phyloP scores from a whole-genome alignment of 1,284 basidiomycete genomes.

The Sporisorium iseilematis-ciliati region DNA sequence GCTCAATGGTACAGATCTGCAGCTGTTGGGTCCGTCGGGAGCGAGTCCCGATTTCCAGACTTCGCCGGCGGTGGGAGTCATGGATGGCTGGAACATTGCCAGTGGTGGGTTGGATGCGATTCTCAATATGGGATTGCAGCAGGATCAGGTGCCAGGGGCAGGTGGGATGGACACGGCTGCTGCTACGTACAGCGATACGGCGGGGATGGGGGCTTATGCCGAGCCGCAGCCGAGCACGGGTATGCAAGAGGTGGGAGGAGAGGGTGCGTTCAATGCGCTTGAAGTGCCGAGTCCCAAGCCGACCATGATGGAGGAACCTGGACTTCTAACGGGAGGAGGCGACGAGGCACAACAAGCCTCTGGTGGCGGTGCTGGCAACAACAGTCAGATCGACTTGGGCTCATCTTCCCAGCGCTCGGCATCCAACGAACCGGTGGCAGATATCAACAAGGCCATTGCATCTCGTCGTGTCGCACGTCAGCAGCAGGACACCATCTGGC shows the following conservation, averaged over 20 bases:
- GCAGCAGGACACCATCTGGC: constrained; percentile 60
- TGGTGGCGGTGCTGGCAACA: background rate
- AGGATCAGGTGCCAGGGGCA: constrained; percentile 24
- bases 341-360: constrained; percentile 19
- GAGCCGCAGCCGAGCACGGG: constrained; percentile 16
- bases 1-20: constrained; percentile 72
- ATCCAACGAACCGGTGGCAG: constrained; percentile 48
- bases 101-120: constrained; percentile 36
- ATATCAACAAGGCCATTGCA: constrained; percentile 50
- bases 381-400: constrained; percentile 37
- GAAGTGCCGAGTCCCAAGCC: constrained; percentile 56
- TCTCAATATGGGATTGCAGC: constrained; percentile 22
- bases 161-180: constrained; percentile 40
- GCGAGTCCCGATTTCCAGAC: constrained; percentile 58
- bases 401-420: constrained; percentile 40
- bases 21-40: constrained; percentile 40
- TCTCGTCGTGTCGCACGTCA: constrained; percentile 44
- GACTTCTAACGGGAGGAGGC: constrained; percentile 2
- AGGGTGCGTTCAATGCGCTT: constrained; percentile 48
- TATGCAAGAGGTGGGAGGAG: constrained; percentile 24
- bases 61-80: constrained; percentile 52
- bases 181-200: constrained; percentile 43
- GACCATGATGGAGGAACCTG: constrained; percentile 30
- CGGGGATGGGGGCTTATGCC: constrained; percentile 27
- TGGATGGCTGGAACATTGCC: constrained; percentile 57